A percentile compares a stretch with the other conserved stretches of the same genome.
phyloP scores from a whole-genome alignment of 176 grass and related monocot species.

The Puya raimondii region DNA sequence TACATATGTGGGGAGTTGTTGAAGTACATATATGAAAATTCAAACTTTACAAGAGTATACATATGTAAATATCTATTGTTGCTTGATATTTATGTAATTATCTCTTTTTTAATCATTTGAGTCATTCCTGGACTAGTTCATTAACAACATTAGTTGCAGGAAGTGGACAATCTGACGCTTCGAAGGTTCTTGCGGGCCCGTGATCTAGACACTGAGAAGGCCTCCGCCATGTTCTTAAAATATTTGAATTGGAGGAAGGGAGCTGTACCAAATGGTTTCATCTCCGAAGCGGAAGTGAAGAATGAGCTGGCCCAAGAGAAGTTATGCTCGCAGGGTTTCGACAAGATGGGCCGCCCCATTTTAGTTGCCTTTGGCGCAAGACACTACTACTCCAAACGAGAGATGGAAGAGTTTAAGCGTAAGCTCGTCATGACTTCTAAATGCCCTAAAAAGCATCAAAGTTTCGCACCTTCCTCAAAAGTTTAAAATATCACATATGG shows the following conservation, averaged over 20 bases:
- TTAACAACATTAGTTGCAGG: constrained; percentile 26
- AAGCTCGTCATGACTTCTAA: not conserved
- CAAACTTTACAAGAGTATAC: no score
- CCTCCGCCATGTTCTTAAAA: constrained; percentile 49
- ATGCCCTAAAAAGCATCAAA: not conserved
- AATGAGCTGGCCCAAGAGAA: constrained; percentile 51
- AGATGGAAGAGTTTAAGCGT: constrained; percentile 69
- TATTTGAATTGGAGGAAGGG: constrained; percentile 50
- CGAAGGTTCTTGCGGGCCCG: constrained; percentile 74
- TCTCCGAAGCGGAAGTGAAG: constrained; percentile 37
- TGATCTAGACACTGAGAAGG: constrained; percentile 49
- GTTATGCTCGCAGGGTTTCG: constrained; percentile 46
- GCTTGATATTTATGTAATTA: not conserved
- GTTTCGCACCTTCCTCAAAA: not conserved
- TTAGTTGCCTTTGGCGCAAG: constrained; percentile 32
- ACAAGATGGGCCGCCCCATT: constrained; percentile 49
- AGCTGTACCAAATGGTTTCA: constrained; percentile 44
- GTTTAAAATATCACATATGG: not conserved
- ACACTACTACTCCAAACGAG: constrained; percentile 44
- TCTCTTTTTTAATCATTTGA: not conserved
- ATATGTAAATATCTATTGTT: no score
- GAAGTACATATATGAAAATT: no score
- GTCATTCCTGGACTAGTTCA: not conserved
- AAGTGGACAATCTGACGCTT: constrained; percentile 60
- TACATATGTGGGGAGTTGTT: no score